phyloP scores from a whole-genome alignment of 1,139 yeast species.

The Sugiyamaella pinicola region DNA sequence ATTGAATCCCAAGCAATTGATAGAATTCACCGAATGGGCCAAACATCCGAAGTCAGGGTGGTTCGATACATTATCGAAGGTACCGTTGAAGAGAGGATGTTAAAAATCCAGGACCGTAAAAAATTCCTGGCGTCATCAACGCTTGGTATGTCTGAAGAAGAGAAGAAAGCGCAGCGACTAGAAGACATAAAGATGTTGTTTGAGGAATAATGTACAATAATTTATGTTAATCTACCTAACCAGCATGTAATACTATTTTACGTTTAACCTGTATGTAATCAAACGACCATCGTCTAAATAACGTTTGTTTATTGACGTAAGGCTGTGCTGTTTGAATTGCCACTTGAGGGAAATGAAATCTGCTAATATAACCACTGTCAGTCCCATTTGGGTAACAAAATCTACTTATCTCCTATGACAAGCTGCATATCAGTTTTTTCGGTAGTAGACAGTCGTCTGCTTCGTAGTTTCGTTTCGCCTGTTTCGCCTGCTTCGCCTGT shows the following conservation, averaged over 20 bases:
- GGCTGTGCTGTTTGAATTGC: background rate
- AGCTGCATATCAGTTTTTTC: no score
- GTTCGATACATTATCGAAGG: constrained; percentile 78
- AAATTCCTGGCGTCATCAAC: constrained; percentile 85
- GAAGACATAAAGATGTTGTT: constrained; percentile 82
- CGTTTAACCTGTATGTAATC: no score
- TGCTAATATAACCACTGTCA: background rate
- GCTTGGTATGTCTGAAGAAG: constrained; percentile 76
- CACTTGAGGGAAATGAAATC: background rate
- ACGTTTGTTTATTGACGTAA: background rate
- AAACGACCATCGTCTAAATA: background rate
- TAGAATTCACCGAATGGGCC: constrained; percentile 91
- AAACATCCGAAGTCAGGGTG: constrained; percentile 69
- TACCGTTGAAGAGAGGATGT: constrained; percentile 89
- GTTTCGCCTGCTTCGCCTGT: no score
- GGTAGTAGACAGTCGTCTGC: no score
- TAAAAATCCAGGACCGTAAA: constrained; percentile 83
- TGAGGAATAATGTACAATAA: constrained; percentile 42
- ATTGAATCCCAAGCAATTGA: constrained; percentile 95
- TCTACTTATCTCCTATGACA: no score
- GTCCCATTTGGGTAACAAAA: no score
- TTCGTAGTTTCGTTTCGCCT: no score
- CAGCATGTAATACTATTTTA: background rate
- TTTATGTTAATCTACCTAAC: background rate
- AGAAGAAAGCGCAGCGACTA: constrained; percentile 68